These are phyloP conservation scores for Aureobasidium sp. DNA, from an alignment of 2,329 filamentous ascomycete species.

Conservation along the genomic window DNA sequence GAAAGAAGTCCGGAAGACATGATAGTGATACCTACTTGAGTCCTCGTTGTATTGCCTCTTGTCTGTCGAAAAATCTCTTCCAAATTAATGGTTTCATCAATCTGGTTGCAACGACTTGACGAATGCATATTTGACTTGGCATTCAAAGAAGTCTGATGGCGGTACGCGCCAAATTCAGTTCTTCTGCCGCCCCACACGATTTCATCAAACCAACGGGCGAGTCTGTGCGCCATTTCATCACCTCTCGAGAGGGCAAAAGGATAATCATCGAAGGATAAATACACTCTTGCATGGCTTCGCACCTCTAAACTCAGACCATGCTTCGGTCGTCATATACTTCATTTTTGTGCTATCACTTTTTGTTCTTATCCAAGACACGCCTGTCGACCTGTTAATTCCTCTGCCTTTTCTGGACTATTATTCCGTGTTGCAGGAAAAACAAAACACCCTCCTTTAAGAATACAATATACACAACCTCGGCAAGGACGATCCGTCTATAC, in stretches of 20 bases:
- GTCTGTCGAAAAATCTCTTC: too few species aligned
- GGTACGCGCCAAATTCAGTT: background rate
- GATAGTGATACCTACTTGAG: background rate
- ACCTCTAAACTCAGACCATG: background rate
- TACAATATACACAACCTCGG: background rate
- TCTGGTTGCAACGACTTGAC: background rate
- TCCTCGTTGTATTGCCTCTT: background rate
- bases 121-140: background rate
- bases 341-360: background rate
- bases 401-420: background rate
- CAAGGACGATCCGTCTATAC: background rate
- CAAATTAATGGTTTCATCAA: background rate
- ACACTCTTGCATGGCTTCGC: background rate
- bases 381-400: background rate
- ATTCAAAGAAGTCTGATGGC: background rate
- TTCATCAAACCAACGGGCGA: background rate
- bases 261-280: slow-evolving; percentile 8
- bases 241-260: background rate
- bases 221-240: slow-evolving; percentile 10
- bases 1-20: background rate
- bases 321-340: background rate
- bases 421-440: background rate
- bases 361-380: background rate
- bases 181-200: background rate
- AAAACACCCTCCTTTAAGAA: background rate